Conservation (phyloP, 306 rosid genomes). For the Quercus robur region DNA sequence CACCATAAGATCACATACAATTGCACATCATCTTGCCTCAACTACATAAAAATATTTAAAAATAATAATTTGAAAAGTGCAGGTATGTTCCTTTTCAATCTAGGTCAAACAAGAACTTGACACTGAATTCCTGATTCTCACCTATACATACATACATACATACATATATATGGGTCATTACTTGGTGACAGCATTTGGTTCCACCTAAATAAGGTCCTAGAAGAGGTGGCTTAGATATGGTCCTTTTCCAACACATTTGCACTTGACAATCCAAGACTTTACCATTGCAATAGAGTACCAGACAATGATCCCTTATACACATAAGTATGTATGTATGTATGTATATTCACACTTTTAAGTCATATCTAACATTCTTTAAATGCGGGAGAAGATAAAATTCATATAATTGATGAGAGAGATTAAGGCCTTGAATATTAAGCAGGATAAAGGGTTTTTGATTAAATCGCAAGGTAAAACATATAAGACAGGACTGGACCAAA, state of each 20-base stretch:
- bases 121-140: background rate
- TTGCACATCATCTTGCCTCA: background rate
- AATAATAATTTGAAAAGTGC: background rate
- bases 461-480: background rate
- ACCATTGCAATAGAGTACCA: too few species aligned
- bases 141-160: background rate
- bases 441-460: slow-evolving; percentile 2
- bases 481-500: slow-evolving; percentile 4
- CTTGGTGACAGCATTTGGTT: background rate
- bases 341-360: background rate
- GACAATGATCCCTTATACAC: too few species aligned
- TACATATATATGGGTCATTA: background rate
- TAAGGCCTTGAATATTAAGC: background rate
- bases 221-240: background rate
- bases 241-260: too few species aligned
- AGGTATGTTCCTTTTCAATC: background rate
- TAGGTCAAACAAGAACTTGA: background rate
- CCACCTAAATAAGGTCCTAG: background rate
- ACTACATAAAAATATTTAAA: background rate
- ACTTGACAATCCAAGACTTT: too few species aligned
- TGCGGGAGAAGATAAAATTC: background rate
- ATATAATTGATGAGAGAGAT: background rate
- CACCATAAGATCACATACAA: background rate
- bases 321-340: too few species aligned
- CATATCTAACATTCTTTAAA: background rate